phyloP scores from a whole-genome alignment of 768 basidiomycete species.

The Termitomyces titanicus region DNA sequence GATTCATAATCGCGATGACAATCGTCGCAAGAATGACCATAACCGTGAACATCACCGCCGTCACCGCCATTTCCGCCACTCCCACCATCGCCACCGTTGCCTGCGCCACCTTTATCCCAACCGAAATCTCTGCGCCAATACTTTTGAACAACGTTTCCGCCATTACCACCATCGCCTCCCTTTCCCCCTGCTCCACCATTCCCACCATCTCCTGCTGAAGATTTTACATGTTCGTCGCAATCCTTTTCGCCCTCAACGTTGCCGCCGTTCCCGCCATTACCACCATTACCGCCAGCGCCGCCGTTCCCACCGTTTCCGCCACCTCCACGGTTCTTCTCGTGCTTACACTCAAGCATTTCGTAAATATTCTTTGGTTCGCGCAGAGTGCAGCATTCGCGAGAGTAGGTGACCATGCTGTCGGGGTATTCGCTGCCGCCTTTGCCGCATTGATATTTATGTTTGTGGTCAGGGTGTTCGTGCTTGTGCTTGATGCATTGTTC shows the following conservation, averaged over 20 bases:
- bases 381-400: constrained; percentile 12
- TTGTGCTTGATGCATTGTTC: constrained; percentile 12
- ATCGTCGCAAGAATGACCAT: neutral
- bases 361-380: constrained; percentile 9
- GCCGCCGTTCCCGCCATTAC: constrained; percentile 7
- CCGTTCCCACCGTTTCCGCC: constrained; percentile 12
- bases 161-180: constrained; percentile 3
- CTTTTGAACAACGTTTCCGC: neutral
- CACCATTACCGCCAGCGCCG: constrained; percentile 2
- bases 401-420: constrained; percentile 14
- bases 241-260: constrained; percentile 5
- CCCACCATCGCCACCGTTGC: neutral
- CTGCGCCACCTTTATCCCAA: neutral
- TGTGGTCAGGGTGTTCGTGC: constrained; percentile 9
- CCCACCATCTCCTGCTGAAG: neutral
- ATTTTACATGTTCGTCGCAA: neutral
- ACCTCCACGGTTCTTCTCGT: constrained; percentile 6
- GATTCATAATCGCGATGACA: neutral
- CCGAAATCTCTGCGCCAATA: neutral
- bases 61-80: constrained; percentile 5
- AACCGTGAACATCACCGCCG: constrained; percentile 1
- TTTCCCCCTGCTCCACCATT: constrained; percentile 1
- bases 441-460: constrained; percentile 6
- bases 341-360: constrained; percentile 15
- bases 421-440: constrained; percentile 8